Conservation (phyloP, 192 early-diverging fungal genomes). For the Backusella circina region DNA sequence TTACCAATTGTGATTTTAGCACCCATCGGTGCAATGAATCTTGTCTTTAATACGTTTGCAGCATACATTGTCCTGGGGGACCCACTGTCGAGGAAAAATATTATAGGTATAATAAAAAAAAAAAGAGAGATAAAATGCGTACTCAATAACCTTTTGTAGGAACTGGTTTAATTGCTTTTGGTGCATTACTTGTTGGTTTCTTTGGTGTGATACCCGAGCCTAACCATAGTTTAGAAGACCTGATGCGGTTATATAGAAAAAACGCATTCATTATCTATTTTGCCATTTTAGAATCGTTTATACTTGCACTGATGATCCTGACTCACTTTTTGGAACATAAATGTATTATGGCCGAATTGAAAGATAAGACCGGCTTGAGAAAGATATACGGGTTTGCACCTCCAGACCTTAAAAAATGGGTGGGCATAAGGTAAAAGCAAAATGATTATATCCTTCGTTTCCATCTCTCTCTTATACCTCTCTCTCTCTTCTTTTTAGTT, state of each 20-base stretch:
- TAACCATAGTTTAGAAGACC: conserved; percentile 58
- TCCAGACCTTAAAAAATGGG: conserved; percentile 17
- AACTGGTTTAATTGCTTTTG: conserved; percentile 62
- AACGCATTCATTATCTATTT: conserved; percentile 68
- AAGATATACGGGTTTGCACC: neutral
- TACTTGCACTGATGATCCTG: conserved; percentile 43
- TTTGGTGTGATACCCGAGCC: conserved; percentile 78
- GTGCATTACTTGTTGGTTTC: conserved; percentile 60
- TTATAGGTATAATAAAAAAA: conserved; percentile 35
- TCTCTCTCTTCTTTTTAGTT: conserved; percentile 24
- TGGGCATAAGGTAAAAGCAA: conserved; percentile 26
- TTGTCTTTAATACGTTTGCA: conserved; percentile 77
- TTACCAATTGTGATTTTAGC: conserved; percentile 76
- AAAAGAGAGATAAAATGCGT: neutral
- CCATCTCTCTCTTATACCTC: neutral
- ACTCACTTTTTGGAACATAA: conserved; percentile 39
- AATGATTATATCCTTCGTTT: neutral
- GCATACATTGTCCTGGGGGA: conserved; percentile 60
- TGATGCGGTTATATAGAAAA: conserved; percentile 61
- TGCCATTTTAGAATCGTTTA: conserved; percentile 44
- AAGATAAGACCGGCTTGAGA: neutral
- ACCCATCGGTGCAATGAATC: conserved; percentile 66
- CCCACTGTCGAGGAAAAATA: conserved; percentile 56
- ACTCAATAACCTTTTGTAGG: conserved; percentile 35
- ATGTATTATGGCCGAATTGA: neutral